Evolutionary conservation across 495 filamentous ascomycete genomes (phyloP).

Genomic region (Sporormia fimetaria): DNA sequence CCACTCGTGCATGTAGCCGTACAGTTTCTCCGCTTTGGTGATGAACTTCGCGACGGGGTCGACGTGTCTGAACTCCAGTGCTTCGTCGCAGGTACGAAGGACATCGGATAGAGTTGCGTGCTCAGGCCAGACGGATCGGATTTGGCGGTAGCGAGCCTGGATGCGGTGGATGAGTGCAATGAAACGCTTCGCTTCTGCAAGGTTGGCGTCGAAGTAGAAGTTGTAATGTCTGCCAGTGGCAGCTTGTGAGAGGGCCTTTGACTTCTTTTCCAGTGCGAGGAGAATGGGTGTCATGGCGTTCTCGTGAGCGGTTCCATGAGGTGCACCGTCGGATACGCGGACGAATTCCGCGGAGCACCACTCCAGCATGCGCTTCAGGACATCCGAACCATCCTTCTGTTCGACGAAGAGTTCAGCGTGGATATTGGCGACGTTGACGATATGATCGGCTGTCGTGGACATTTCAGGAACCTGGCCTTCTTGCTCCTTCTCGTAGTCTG

Average conservation of each 20-base stretch:
- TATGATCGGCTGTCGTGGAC: conserved; percentile 36
- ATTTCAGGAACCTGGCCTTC: conserved; percentile 18
- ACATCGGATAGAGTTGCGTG: conserved; percentile 68
- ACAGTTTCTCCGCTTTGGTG: conserved; percentile 71
- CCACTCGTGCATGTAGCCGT: conserved; percentile 80
- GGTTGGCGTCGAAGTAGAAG: conserved; percentile 76
- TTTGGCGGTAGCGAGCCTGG: conserved; percentile 55
- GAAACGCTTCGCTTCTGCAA: conserved; percentile 59
- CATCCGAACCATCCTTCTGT: conserved; percentile 3
- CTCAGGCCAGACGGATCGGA: conserved; percentile 60
- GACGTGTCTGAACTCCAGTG: conserved; percentile 62
- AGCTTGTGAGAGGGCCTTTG: conserved; percentile 42
- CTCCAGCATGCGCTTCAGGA: conserved; percentile 14
- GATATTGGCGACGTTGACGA: conserved; percentile 41
- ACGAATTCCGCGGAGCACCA: conserved; percentile 13
- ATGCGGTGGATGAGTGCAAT: conserved; percentile 53
- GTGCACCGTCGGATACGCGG: conserved; percentile 6
- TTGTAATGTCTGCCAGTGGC: conserved; percentile 48
- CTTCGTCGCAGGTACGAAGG: conserved; percentile 55
- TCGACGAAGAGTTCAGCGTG: conserved; percentile 42
- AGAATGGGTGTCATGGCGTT: conserved; percentile 38
- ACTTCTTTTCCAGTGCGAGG: conserved; percentile 41
- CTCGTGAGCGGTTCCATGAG: conserved; percentile 4
- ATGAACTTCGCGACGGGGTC: conserved; percentile 80
- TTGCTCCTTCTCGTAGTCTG: conserved; percentile 50